Evolutionary conservation across 352 stramenopile species (phyloP).

Genomic region (Pythium phragmiticola): DNA sequence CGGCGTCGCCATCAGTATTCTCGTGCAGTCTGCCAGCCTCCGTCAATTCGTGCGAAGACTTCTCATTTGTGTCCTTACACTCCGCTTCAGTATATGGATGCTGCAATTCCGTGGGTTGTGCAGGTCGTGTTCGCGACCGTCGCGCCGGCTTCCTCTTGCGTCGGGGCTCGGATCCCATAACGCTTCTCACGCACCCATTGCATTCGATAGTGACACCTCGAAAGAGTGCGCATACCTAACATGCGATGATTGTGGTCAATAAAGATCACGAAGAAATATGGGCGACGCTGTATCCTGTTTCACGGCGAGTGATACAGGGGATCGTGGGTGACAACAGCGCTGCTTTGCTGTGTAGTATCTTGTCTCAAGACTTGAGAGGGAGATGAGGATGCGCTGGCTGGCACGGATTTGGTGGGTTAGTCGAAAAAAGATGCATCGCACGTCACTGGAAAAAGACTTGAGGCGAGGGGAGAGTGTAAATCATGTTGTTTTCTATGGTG

Average conservation of each 20-base stretch:
- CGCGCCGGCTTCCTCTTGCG: conserved; percentile 9
- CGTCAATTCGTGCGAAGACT: neutral
- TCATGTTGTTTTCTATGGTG: neutral
- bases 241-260: neutral
- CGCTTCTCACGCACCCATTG: neutral
- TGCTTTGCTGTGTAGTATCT: neutral
- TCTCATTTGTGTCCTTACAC: neutral
- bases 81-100: neutral
- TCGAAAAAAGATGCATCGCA: neutral
- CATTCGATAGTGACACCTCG: neutral
- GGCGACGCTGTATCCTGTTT: neutral
- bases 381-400: neutral
- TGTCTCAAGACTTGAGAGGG: neutral
- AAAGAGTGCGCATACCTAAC: neutral
- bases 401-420: neutral
- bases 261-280: neutral
- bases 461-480: too few species aligned
- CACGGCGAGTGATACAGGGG: neutral
- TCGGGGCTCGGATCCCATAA: conserved; percentile 9
- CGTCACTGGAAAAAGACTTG: too few species aligned
- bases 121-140: neutral
- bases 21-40: neutral
- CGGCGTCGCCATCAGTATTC: neutral
- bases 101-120: neutral
- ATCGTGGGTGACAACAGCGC: too few species aligned